Percentiles rank a stretch among this genome's conserved stretches.
phyloP scores from a whole-genome alignment of 768 basidiomycete species.

The Mycena crocata region DNA sequence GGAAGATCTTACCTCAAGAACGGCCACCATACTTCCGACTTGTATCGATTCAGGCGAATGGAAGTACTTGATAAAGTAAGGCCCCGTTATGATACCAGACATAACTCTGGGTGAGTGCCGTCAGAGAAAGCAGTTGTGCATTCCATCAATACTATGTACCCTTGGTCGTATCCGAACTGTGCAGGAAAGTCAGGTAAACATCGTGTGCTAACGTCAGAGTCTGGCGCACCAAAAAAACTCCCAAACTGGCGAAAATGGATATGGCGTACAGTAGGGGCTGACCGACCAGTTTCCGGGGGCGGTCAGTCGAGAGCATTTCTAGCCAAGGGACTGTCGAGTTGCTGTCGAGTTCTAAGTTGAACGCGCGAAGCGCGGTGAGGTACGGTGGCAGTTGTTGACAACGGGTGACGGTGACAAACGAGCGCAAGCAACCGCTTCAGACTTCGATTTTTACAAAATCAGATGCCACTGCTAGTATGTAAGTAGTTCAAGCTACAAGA shows the following conservation, averaged over 20 bases:
- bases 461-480: too few species aligned
- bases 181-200: conserved; percentile 12
- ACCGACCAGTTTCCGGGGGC: conserved; percentile 63
- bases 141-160: conserved; percentile 48
- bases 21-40: conserved; percentile 92
- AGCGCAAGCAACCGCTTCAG: too few species aligned
- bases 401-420: too few species aligned
- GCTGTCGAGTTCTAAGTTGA: too few species aligned
- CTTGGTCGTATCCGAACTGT: conserved; percentile 91
- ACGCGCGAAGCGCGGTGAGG: too few species aligned
- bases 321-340: too few species aligned
- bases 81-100: conserved; percentile 93
- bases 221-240: conserved; percentile 86
- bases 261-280: conserved; percentile 82
- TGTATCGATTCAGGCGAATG: conserved; percentile 78
- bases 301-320: too few species aligned
- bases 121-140: conserved; percentile 14
- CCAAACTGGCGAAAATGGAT: conserved; percentile 83
- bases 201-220: conserved; percentile 19
- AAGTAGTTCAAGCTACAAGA: too few species aligned
- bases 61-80: conserved; percentile 86
- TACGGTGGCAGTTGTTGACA: too few species aligned
- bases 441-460: too few species aligned
- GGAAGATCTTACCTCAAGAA: conserved; percentile 90
- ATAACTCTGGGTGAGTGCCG: conserved; percentile 67